Base-by-base conservation (phyloP, 192 early-diverging fungal species). In the Coemansia sp. region DNA sequence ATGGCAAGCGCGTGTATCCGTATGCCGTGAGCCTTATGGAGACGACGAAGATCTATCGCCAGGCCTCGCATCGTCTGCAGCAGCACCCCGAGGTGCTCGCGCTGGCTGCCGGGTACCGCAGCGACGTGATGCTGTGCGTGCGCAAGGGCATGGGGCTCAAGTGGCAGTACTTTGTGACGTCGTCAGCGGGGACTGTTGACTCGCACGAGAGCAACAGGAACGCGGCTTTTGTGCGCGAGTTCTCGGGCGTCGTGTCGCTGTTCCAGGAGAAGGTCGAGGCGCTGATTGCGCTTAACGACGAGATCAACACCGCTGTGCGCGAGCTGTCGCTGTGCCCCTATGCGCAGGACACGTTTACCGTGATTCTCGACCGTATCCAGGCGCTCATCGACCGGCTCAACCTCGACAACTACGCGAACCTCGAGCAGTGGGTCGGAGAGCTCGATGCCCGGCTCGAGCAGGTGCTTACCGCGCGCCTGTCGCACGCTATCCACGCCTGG, bases 11-110 rank as follows among this genome's bases (percentile, higher is more conserved):
- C 33, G 94, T 99, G 17, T 98, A 99, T 81, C 98, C 97, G 9
- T 98, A 93, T 80, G 97, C 98, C 14, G 96, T 99, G 16, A 93
- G 93, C 54, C 77, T 99, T 54, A 97, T 89, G 81, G 97, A 99
- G 72, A 95, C 97, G 2, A 91, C 97, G 24, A 86, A 95, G 21
- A 97, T 94, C 31, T 99, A 96, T 68, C 89, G 88, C 17, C 93
- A 96, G 70, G 92, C 94, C 27, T 81, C 92, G 54, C 87, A 90
- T 60, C 88, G 91, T 53, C 82, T 98, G 62, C 86, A 91, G 48
- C 87, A 87, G 51, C 89, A 95, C 70, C 86, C 86, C 4, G 90
- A 87, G 39, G 88, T 98, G 33, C 77, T 86, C 13, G 75, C 90
- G 21, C 87, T 99, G 45, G 91, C 96, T 19, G 95, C 95, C 9